Percentiles rank a stretch among this genome's conserved stretches.
Conservation (phyloP, 257 asterid genomes). For the Penstemon davidsonii region DNA sequence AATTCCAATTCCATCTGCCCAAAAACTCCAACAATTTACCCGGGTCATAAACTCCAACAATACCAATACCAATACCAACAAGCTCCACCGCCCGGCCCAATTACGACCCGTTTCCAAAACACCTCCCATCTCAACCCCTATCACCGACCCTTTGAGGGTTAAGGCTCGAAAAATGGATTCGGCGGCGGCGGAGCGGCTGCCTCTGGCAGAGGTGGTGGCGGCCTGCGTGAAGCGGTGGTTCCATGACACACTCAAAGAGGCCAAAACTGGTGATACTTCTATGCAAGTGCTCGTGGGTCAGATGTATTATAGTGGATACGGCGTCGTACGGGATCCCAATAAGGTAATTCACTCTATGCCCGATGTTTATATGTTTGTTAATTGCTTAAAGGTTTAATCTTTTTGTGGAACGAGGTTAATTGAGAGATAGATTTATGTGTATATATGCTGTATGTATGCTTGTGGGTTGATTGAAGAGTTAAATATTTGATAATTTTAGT, state of each 20-base stretch:
- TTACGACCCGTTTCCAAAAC: background rate
- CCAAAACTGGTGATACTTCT: slow-evolving; percentile 70
- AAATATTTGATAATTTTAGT: too few relatives aligned
- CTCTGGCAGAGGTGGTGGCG: slow-evolving; percentile 81
- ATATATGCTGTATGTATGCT: background rate
- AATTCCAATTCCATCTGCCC: slow-evolving; percentile 40
- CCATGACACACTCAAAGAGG: slow-evolving; percentile 86
- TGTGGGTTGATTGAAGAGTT: background rate
- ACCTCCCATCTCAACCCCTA: slow-evolving; percentile 24
- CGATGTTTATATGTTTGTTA: slow-evolving; percentile 3
- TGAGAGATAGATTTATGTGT: background rate
- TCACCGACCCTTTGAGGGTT: slow-evolving; percentile 2
- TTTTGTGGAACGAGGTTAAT: background rate
- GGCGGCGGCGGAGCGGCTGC: slow-evolving; percentile 57
- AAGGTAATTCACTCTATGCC: slow-evolving; percentile 44
- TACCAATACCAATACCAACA: slow-evolving; percentile 6
- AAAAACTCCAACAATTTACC: slow-evolving; percentile 53
- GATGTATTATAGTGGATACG: slow-evolving; percentile 94
- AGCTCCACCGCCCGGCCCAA: background rate
- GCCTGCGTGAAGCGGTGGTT: slow-evolving; percentile 93
- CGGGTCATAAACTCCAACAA: slow-evolving; percentile 49
- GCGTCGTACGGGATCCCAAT: slow-evolving; percentile 61
- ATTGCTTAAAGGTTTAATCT: slow-evolving; percentile 21
- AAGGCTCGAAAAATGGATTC: slow-evolving; percentile 47
- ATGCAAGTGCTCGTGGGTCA: slow-evolving; percentile 99